Evolutionary conservation across 108 stramenopile species (phyloP), one percentile per base, ranked within the genome.

Genomic region (Cylindrotheca closterium): DNA sequence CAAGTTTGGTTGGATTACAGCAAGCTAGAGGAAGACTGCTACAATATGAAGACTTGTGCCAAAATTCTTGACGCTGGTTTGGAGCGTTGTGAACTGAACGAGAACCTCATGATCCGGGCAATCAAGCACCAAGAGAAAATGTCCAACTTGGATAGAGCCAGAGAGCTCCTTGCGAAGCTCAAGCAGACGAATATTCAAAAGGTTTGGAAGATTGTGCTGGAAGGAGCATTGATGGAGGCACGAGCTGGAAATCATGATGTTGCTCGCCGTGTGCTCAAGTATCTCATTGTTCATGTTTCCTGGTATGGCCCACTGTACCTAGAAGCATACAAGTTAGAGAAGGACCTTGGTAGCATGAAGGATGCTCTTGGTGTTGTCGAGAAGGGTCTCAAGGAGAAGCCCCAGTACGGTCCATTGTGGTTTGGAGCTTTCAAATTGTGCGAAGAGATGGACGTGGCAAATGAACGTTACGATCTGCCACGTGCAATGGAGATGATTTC

Each of bases 271-370:
- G 82, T 85, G 7, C 62, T 91, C 52, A 91, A 95, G 75, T 93
- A 91, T 55, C 71, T 98, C 29, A 97, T 97, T 83, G 79, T 81
- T 51, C 86, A 96, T 47, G 91, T 98, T 53, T 91, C 96, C 4
- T 99, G 97, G 98, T 96, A 99, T 60, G 98, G 98, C 0, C 98
- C 98, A 5, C 78, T 99, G 37, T 99, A 99, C 60, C 72, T 89
- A 54, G 97, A 97, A 56, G 96, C 96, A 4, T 97, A 88, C 47
- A 85, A 92, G 51, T 80, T 97, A 4, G 98, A 99, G 64, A 74
- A 87, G 26, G 88, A 91, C 51, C 84, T 81, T 53, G 93, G 88
- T 28, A 74, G 68, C 27, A 68, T 79, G 10, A 77, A 75, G 1
- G 88, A 88, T 57, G 98, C 98, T 33, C 65, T 95, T 26, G 71